phyloP scores from a whole-genome alignment of 2,329 filamentous ascomycete species.

The Xenosphaeropsis pyriputrescens region DNA sequence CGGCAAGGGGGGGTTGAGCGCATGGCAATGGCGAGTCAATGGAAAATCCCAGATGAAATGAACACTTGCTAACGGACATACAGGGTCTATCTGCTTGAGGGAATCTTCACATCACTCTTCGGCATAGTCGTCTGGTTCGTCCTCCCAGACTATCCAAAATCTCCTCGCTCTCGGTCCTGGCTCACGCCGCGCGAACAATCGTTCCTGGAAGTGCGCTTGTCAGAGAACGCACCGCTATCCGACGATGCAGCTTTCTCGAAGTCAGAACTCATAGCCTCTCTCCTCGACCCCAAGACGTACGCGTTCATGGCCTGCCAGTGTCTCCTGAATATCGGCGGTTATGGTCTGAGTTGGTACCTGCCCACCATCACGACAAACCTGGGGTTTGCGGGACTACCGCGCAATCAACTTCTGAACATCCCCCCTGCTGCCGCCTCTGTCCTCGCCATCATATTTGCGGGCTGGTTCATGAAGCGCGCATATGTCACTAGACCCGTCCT shows the following conservation, averaged over 20 bases:
- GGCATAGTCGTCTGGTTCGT: constrained; percentile 21
- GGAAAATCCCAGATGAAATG: constrained; percentile 12
- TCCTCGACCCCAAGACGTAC: constrained; percentile 20
- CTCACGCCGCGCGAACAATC: constrained; percentile 23
- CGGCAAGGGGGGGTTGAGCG: constrained; percentile 28
- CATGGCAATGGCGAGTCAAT: constrained; percentile 39
- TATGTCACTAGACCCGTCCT: constrained; percentile 24
- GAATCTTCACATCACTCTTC: constrained; percentile 25
- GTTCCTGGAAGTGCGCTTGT: constrained; percentile 22
- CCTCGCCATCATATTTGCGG: constrained; percentile 22
- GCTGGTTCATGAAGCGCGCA: constrained; percentile 23
- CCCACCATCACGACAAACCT: constrained; percentile 26
- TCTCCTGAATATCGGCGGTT: constrained; percentile 24
- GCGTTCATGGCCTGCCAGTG: constrained; percentile 22
- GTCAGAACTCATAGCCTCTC: constrained; percentile 19
- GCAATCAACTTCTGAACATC: constrained; percentile 29
- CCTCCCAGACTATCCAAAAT: constrained; percentile 29
- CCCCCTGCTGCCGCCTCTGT: constrained; percentile 26
- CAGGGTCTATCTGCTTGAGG: constrained; percentile 28
- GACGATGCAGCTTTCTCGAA: constrained; percentile 20
- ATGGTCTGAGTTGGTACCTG: constrained; percentile 25
- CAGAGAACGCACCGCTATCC: constrained; percentile 23
- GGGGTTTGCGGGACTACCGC: constrained; percentile 24
- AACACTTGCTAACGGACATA: constrained; percentile 7
- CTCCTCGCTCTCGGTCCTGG: constrained; percentile 20